Evolutionary conservation across 2,329 filamentous ascomycete species (phyloP), one percentile per base, ranked within the genome.

Genomic region (Orbilia quercus): DNA sequence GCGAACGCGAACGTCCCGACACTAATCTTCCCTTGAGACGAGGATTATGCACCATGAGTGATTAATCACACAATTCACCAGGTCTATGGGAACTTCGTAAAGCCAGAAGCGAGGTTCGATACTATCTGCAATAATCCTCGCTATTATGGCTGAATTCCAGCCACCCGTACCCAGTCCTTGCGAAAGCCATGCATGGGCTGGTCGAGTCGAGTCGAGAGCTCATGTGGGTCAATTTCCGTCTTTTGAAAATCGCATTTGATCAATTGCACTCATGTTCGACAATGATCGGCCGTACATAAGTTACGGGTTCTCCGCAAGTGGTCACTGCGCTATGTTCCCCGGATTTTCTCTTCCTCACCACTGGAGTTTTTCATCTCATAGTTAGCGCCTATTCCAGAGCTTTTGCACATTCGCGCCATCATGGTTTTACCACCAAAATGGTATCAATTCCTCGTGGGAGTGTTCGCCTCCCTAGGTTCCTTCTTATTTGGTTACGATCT

Each of bases 401-500:
- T 47, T 12, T 16, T 14, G 16, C 60, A 31, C 12, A 42, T 50
- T 9, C 9, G 9, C 44, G 28, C 31, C n/a, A 77, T n/a, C 75
- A 83, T 83, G 82, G 80, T 80, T 76, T 80, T 83, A 75, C 81
- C 82, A 53, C 82, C 82, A 47, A 83, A 82, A 76, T 81, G 79
- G 79, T 83, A 83, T 66, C 79, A 86, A 80, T 85, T 85, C 76
- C 82, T 85, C 55, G 82, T 85, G 36, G 82, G 83, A 77, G 80
- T 85, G 28, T 86, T 87, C 77, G 85, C 85, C 75, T 86, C 85
- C 20, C 80, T 86, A 44, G 85, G 85, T 45, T 86, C 84, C 2
- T 81, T 86, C 51, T 82, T 85, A 31, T 87, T 81, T 76, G 85
- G 85, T 54, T 86, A 87, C 77, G 85, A 86, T 77, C 80, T 87